These are phyloP conservation scores for Pachysandra terminalis DNA, from an alignment of 164 flowering plant genomes.

Conservation along the genomic window DNA sequence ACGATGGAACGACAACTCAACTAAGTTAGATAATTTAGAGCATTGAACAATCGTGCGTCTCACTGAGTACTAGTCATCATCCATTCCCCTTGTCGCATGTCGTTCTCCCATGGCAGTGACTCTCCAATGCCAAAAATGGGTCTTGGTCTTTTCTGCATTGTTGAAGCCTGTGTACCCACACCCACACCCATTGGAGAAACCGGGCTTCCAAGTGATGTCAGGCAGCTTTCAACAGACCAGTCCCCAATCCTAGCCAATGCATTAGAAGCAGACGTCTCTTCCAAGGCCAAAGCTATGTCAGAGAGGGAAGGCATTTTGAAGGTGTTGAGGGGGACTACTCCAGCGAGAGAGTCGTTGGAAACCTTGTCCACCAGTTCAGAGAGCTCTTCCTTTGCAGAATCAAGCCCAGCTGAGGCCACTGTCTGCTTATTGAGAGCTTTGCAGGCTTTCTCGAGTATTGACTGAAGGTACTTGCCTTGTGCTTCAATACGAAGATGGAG, in stretches of 20 bases:
- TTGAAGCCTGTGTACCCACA: conserved; percentile 32
- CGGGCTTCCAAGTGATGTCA: conserved; percentile 63
- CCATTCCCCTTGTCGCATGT: conserved; percentile 57
- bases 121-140: conserved; percentile 47
- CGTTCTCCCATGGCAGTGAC: conserved; percentile 40
- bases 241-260: conserved; percentile 48
- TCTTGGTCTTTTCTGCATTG: conserved; percentile 64
- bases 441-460: conserved; percentile 91
- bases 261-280: conserved; percentile 31
- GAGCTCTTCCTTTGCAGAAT: conserved; percentile 72
- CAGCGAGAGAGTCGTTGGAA: conserved; percentile 37
- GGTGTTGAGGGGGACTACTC: conserved; percentile 31
- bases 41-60: conserved; percentile 3
- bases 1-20: not conserved
- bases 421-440: conserved; percentile 65
- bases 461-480: conserved; percentile 83
- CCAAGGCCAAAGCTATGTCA: conserved; percentile 40
- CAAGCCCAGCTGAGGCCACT: conserved; percentile 58
- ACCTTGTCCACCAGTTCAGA: conserved; percentile 76
- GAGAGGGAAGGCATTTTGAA: conserved; percentile 45
- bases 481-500: conserved; percentile 86
- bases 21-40: not conserved
- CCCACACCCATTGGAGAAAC: conserved; percentile 39
- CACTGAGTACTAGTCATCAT: conserved; percentile 46
- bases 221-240: conserved; percentile 69